A percentile compares a stretch with the other conserved stretches of the same genome.
Evolutionary conservation across 805 yeast species (phyloP).

Genomic region (Nakazawaea sp.): DNA sequence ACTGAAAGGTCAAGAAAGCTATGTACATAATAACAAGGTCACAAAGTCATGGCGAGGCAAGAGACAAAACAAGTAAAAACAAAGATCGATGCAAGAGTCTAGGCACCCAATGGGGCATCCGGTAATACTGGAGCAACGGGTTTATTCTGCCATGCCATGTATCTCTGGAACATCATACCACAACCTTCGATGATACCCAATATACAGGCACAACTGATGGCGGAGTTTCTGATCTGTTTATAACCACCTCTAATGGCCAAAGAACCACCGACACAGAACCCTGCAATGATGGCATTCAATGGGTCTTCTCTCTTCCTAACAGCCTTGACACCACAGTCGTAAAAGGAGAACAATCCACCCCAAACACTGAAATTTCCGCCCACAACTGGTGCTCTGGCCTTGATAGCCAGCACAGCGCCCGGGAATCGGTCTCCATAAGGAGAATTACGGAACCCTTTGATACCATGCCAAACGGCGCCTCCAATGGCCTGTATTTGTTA

Average conservation of each 20-base stretch:
- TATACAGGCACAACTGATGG: slow-evolving; percentile 95
- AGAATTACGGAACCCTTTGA: slow-evolving; percentile 96
- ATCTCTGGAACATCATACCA: slow-evolving; percentile 91
- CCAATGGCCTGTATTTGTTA: slow-evolving; percentile 52
- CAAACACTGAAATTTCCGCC: slow-evolving; percentile 99
- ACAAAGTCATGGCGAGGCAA: too few relatives aligned
- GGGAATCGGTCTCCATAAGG: slow-evolving; percentile 93
- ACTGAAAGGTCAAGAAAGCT: too few relatives aligned
- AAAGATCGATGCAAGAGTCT: too few relatives aligned
- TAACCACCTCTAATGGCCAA: slow-evolving; percentile 98
- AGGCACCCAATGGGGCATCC: slow-evolving; percentile 32
- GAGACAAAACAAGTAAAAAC: too few relatives aligned
- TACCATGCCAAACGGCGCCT: slow-evolving; percentile 98
- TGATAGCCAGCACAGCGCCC: slow-evolving; percentile 86
- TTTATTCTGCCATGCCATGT: slow-evolving; percentile 76
- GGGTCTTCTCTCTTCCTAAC: slow-evolving; percentile 98
- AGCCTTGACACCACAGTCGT: slow-evolving; percentile 92
- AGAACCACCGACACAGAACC: slow-evolving; percentile 97
- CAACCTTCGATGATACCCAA: slow-evolving; percentile 98
- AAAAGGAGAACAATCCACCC: slow-evolving; percentile 97
- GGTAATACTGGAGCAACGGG: slow-evolving; percentile 60
- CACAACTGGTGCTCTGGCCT: slow-evolving; percentile 95
- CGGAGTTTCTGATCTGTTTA: slow-evolving; percentile 93
- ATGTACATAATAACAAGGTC: too few relatives aligned
- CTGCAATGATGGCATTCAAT: slow-evolving; percentile 96